Conservation (phyloP, 495 filamentous ascomycete genomes). For the Xylaria cubensis region DNA sequence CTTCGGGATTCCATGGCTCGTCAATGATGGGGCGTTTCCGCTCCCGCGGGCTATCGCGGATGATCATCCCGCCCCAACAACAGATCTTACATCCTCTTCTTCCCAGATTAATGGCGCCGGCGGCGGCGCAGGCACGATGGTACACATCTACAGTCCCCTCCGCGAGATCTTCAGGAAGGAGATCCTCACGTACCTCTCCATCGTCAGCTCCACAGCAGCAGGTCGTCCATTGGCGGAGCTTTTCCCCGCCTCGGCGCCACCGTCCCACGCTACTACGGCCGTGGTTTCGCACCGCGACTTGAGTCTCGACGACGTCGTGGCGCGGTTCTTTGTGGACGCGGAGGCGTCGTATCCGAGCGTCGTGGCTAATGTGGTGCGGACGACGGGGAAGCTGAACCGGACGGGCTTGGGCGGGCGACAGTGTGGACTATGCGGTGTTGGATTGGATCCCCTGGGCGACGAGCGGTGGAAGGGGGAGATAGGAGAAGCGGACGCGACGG, state of each 20-base stretch:
- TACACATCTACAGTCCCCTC: slow-evolving; percentile 69
- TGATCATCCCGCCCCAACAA: slow-evolving; percentile 18
- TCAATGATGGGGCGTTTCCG: slow-evolving; percentile 72
- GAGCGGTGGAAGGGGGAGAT: slow-evolving; percentile 59
- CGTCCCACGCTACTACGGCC: slow-evolving; percentile 42
- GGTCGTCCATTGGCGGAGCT: slow-evolving; percentile 58
- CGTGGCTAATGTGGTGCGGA: slow-evolving; percentile 92
- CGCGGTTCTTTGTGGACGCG: slow-evolving; percentile 84
- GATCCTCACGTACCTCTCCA: slow-evolving; percentile 64
- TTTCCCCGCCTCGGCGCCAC: slow-evolving; percentile 36
- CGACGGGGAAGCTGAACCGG: slow-evolving; percentile 74
- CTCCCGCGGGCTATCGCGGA: slow-evolving; percentile 56
- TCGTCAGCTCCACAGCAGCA: slow-evolving; percentile 48
- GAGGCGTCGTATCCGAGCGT: slow-evolving; percentile 89
- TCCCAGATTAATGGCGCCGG: neutral
- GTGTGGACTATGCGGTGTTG: slow-evolving; percentile 60
- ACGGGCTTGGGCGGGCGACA: slow-evolving; percentile 6
- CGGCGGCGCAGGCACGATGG: neutral
- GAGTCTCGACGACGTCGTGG: slow-evolving; percentile 90
- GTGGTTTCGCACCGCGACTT: slow-evolving; percentile 72
- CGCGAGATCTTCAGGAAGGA: slow-evolving; percentile 86
- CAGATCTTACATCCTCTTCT: neutral
- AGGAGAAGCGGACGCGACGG: slow-evolving; percentile 33
- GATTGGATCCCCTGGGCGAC: slow-evolving; percentile 54
- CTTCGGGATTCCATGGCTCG: slow-evolving; percentile 78